Base-by-base conservation (phyloP, 108 stramenopile species). In the Cyclotella cryptica region DNA sequence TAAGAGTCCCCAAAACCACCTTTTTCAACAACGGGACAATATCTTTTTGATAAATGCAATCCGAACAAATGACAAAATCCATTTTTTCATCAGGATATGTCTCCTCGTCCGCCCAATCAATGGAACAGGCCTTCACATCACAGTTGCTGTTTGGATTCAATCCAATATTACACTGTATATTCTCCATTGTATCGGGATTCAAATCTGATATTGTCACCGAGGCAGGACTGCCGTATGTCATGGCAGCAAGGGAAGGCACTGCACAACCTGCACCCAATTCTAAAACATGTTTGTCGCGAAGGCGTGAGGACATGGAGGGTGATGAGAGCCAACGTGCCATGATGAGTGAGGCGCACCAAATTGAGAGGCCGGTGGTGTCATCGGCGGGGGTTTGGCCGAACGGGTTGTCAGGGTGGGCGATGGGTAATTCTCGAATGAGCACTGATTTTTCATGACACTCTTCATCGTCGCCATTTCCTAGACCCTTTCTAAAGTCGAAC, bases 251-350 rank as follows among this genome's bases (percentile, higher is more conserved):
- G 17, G 78, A 78, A n/a, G 89, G 88, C 45, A 89, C 83, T 52
- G 88, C 96, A 79, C 96, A 96, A 5, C 96, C 96, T 1, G 89
- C 89, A 53, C 96, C 96, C 24, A 96, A 69, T 76, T 96, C 96
- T 26, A 94, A 11, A 6, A 96, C 85, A 17, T 54, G 68, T 22
- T 78, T 72, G 49, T 70, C 61, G 12, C 74, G 46, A 66, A 89
- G 85, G 26, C 75, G 51, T 18, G 42, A 40, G 11, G 46, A 30
- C 71, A 82, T 81, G 19, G 68, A 49, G 0, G 54, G 45, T 10
- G 84, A 74, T 12, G 87, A 84, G 77, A 92, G 66, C 96, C 96
- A 96, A 55, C 91, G 84, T 15, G 92, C 90, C 84, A 90, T 83
- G 47, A 92, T 88, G 27, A 95, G 68, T 7, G 90, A 87, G 14